These are phyloP conservation scores for Kodamaea sp. DNA, from an alignment of 1,139 yeast species.

Conservation along the genomic window DNA sequence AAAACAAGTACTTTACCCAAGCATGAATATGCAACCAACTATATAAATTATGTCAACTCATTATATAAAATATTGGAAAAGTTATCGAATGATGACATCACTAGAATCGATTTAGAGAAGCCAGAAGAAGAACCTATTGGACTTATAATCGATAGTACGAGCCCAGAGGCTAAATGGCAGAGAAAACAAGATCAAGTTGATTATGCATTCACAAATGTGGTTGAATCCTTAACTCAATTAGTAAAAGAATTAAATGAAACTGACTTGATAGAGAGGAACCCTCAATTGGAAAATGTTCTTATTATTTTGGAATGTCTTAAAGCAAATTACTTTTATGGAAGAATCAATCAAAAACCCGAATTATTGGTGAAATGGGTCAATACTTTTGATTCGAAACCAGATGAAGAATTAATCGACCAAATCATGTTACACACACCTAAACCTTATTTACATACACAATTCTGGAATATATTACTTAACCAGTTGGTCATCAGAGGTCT, in stretches of 20 bases:
- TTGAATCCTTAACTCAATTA: constrained; percentile 20
- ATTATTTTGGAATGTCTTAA: constrained; percentile 56
- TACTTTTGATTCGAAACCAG: constrained; percentile 60
- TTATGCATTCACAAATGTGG: constrained; percentile 25
- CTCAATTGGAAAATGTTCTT: constrained; percentile 32
- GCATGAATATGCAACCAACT: constrained; percentile 19
- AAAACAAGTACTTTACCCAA: constrained; percentile 20
- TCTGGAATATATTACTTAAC: constrained; percentile 60
- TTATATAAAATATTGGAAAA: constrained; percentile 34
- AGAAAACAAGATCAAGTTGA: constrained; percentile 19
- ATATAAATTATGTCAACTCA: constrained; percentile 28
- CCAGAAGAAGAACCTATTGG: constrained; percentile 33
- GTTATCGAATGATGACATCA: constrained; percentile 20
- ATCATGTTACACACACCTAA: constrained; percentile 40
- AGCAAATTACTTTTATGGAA: constrained; percentile 47
- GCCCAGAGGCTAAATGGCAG: constrained; percentile 10
- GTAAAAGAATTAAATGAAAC: constrained; percentile 14
- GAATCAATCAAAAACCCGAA: constrained; percentile 43
- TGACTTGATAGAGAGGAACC: constrained; percentile 11
- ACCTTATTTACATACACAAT: constrained; percentile 53
- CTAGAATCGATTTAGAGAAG: constrained; percentile 18
- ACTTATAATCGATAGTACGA: constrained; percentile 23
- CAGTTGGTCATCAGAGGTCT: constrained; percentile 63
- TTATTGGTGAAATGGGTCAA: constrained; percentile 60
- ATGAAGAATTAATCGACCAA: constrained; percentile 42